Percentiles rank a stretch among this genome's conserved stretches.
These are phyloP conservation scores for Ophiostoma triangulosporum DNA, from an alignment of 2,329 filamentous ascomycete genomes.

Conservation along the genomic window DNA sequence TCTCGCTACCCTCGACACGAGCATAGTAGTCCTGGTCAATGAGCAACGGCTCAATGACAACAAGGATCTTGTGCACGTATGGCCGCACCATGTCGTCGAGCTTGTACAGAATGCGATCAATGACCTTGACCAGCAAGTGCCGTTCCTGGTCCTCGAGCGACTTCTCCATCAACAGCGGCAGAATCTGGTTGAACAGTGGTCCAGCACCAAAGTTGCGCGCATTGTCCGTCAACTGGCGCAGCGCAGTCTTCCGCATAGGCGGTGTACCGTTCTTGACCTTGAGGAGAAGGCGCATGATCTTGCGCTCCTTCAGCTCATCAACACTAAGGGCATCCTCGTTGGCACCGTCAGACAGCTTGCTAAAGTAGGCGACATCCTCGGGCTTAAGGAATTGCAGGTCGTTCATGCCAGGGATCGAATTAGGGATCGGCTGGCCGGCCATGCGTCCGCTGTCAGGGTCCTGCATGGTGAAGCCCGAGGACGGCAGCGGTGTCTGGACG, in stretches of 20 bases:
- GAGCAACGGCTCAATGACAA: conserved; percentile 96
- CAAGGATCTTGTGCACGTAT: conserved; percentile 95
- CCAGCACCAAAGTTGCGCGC: conserved; percentile 91
- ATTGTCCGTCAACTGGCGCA: conserved; percentile 95
- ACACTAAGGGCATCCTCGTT: conserved; percentile 87
- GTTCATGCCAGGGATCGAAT: conserved; percentile 89
- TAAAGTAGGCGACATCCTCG: conserved; percentile 98
- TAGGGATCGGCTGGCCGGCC: conserved; percentile 81
- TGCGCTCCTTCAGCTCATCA: conserved; percentile 91
- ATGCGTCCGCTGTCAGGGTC: conserved; percentile 74
- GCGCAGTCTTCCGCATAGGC: conserved; percentile 94
- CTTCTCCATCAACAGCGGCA: conserved; percentile 96
- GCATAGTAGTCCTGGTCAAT: conserved; percentile 99
- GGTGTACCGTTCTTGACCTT: conserved; percentile 99
- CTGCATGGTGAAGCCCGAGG: conserved; percentile 92
- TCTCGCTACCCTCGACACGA: conserved; percentile 92
- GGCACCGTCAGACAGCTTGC: conserved; percentile 86
- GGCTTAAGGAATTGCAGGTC: conserved; percentile 97
- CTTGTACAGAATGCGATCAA: conserved; percentile 96
- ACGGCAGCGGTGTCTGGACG: conserved; percentile 58
- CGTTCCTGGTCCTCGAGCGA: conserved; percentile 95
- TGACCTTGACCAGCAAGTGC: conserved; percentile 96
- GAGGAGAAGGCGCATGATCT: conserved; percentile 91
- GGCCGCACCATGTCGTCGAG: conserved; percentile 91
- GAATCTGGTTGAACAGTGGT: conserved; percentile 90